Conservation (phyloP, 106 monocot species). For the Allium cepa region DNA sequence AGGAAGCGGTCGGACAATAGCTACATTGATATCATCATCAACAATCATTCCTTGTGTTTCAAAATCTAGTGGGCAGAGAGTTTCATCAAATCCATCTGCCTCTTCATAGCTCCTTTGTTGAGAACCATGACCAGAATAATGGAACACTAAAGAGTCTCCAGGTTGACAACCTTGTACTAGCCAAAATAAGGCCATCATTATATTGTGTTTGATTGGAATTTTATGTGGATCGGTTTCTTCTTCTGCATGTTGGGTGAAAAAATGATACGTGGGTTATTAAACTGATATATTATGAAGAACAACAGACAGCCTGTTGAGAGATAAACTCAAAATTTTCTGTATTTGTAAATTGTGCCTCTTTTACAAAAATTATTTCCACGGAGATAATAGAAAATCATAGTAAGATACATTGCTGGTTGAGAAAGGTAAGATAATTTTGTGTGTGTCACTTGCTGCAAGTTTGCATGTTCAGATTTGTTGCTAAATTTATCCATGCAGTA, state of each 20-base stretch:
- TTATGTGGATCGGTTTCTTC: conserved; percentile 76
- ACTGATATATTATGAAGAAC: no score
- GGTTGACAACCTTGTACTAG: conserved; percentile 81
- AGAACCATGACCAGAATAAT: conserved; percentile 90
- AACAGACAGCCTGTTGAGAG: no score
- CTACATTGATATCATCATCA: conserved; percentile 90
- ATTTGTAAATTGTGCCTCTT: no score
- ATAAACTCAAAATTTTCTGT: no score
- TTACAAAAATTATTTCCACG: no score
- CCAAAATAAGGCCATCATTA: conserved; percentile 87
- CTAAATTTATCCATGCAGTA: no score
- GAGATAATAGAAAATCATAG: no score
- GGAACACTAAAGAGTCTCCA: conserved; percentile 90
- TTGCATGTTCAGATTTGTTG: no score
- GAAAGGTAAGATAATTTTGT: no score
- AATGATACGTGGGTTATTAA: neutral
- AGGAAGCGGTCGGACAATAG: conserved; percentile 85
- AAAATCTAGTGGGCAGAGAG: conserved; percentile 84
- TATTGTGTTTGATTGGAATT: conserved; percentile 79
- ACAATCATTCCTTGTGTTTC: conserved; percentile 86
- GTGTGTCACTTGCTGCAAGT: no score
- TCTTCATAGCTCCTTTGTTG: conserved; percentile 75
- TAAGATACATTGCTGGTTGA: no score
- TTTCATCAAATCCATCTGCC: conserved; percentile 86
- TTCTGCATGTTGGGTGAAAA: conserved; percentile 39